Evolutionary conservation across 306 rosid species (phyloP).

Genomic region (Cucumis sativus): Cucumber_9930_V3 NC_026660.2:23742001-23742500

Average conservation of each 20-base stretch:
- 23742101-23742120: not conserved
- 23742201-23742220: not conserved
- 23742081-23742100: not conserved
- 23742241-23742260: not conserved
- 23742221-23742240: too few relatives aligned
- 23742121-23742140: not conserved
- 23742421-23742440: not conserved
- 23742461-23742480: not conserved
- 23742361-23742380: not conserved
- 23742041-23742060: not conserved
- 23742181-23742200: not conserved
- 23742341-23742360: not conserved
- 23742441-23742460: not conserved
- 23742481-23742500: not conserved
- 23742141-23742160: not conserved
- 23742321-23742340: too few relatives aligned
- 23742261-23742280: not conserved
- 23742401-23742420: not conserved
- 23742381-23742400: not conserved
- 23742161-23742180: not conserved
- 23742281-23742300: not conserved
- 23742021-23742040: not conserved
- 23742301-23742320: too few relatives aligned
- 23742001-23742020: not conserved
- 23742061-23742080: not conserved